Conservation (phyloP, 106 monocot species). For the Chionographis japonica region DNA sequence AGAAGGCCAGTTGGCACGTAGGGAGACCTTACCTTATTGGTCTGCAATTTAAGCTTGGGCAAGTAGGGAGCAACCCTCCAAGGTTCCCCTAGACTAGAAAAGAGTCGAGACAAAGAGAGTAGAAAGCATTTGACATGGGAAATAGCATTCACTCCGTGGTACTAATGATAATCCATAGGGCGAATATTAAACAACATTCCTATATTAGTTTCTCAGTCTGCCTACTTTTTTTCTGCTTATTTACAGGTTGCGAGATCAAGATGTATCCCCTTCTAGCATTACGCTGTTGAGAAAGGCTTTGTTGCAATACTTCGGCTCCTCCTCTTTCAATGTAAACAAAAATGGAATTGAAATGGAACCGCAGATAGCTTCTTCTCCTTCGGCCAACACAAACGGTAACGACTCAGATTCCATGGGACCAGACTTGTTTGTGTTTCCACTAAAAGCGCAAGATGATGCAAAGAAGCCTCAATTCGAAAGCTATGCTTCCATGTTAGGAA, state of each 20-base stretch:
- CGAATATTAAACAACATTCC: too few relatives aligned
- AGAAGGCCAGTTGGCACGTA: too few relatives aligned
- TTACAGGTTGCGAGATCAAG: slow-evolving; percentile 63
- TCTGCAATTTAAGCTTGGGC: too few relatives aligned
- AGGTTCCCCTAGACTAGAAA: too few relatives aligned
- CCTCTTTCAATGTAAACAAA: slow-evolving; percentile 38
- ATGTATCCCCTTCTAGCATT: slow-evolving; percentile 49
- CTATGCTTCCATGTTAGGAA: slow-evolving; percentile 38
- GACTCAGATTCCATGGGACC: slow-evolving; percentile 21
- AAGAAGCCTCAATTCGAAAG: slow-evolving; percentile 34
- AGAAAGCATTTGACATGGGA: too few relatives aligned
- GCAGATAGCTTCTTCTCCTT: slow-evolving; percentile 19
- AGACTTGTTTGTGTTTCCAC: slow-evolving; percentile 68
- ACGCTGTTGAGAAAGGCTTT: slow-evolving; percentile 45
- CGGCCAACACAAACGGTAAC: slow-evolving; percentile 4
- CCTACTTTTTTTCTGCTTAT: neutral
- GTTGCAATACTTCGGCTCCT: slow-evolving; percentile 38
- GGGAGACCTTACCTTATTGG: too few relatives aligned
- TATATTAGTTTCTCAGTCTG: too few relatives aligned
- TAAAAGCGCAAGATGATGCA: slow-evolving; percentile 30
- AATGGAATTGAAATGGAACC: slow-evolving; percentile 8
- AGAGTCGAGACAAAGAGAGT: too few relatives aligned
- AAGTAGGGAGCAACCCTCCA: too few relatives aligned
- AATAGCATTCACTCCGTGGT: too few relatives aligned
- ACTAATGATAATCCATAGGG: too few relatives aligned